Base-by-base conservation (phyloP, 495 filamentous ascomycete species). In the Cladorrhinum samala region DNA sequence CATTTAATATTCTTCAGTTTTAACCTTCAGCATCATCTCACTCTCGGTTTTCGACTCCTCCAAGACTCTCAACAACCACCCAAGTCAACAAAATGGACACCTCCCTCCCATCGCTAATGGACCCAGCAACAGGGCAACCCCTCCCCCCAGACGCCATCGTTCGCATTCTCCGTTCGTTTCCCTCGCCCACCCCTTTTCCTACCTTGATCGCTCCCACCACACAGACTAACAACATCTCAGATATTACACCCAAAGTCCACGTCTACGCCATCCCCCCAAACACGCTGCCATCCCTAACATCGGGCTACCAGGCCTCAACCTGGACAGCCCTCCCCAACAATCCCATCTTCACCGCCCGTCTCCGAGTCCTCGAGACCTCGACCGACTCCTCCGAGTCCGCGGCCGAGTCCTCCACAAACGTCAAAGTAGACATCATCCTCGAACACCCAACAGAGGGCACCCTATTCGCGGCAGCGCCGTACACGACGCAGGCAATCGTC, bases 381-480 rank as follows among this genome's bases (percentile, higher is more conserved):
- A 68, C 84, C 46, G 69, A 70, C 17, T 83, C 43, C 13, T 23
- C 46, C 36, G 11, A 47, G 37, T n/a, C 41, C 27, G 53, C 58
- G n/a, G 30, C 57, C 40, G 53, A 59, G n/a, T n/a, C n/a, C 25
- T 46, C 47, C n/a, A 57, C 59, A 24, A 81, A 86, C 54, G 69
- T 91, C 16, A 82, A 81, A 60, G 79, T 81, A 8, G 85, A 88
- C 62, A 78, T 91, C 55, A 68, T 89, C 17, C 80, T 93, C 50
- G 88, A 91, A 62, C 87, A 91, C 67, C 71, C 81, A 2, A 64
- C 69, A 24, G 83, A 71, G 1, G 86, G 83, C n/a, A 72, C 82
- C 43, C 75, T 92, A 27, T 92, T 93, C 69, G 88, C 89, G 25
- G 88, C 86, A 9, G 84, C 84, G 6, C 88, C 88, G 3, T 91